Evolutionary conservation across 2,329 filamentous ascomycete species (phyloP).

Genomic region (Trichoderma simmonsii): DNA sequence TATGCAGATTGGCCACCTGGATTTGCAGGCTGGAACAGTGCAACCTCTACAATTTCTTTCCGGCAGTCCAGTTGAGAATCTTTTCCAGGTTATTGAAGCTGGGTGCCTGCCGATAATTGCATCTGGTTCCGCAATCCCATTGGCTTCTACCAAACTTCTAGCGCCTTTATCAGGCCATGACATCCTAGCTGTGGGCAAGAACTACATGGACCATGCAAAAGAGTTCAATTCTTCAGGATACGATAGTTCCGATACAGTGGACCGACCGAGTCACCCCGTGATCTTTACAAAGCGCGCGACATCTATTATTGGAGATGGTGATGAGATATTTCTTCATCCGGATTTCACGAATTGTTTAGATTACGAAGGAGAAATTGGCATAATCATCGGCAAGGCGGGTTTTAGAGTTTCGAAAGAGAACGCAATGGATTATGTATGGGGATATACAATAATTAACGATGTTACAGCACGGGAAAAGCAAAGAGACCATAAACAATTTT

Average conservation of each 20-base stretch:
- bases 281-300: slow-evolving; percentile 14
- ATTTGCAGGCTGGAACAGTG: not conserved
- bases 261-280: not conserved
- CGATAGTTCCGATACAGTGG: slow-evolving; percentile 8
- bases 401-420: slow-evolving; percentile 5
- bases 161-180: not conserved
- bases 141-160: slow-evolving; percentile 1
- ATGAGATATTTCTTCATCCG: not conserved
- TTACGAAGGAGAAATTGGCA: slow-evolving; percentile 11
- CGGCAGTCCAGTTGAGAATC: not conserved
- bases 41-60: not conserved
- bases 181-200: slow-evolving; percentile 5
- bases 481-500: slow-evolving; percentile 11
- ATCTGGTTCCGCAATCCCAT: not conserved
- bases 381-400: slow-evolving; percentile 8
- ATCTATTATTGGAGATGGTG: slow-evolving; percentile 3
- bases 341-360: not conserved
- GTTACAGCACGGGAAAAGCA: slow-evolving; percentile 6
- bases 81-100: slow-evolving; percentile 8
- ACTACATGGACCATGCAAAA: slow-evolving; percentile 12
- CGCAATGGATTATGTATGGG: slow-evolving; percentile 9
- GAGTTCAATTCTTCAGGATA: slow-evolving; percentile 4
- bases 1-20: not conserved
- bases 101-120: not conserved
- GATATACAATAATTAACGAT: slow-evolving; percentile 12